Evolutionary conservation across 352 stramenopile species (phyloP), one percentile per base, ranked within the genome.

Genomic region (Globisporangium uncinulatum): DNA sequence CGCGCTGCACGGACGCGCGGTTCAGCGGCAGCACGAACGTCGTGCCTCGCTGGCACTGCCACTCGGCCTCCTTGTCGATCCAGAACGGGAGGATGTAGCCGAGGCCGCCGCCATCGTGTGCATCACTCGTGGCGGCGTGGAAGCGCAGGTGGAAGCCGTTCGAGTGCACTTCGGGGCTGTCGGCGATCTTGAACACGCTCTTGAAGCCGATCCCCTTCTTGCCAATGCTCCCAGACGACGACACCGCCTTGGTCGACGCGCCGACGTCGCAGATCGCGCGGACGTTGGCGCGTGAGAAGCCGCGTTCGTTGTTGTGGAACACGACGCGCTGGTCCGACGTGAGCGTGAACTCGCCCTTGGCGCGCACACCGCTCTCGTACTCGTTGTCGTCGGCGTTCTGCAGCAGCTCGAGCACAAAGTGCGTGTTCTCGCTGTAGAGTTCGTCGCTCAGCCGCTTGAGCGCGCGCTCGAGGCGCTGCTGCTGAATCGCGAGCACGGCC

Each of bases 201-300:
- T 96, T 96, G 57, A 96, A 96, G 21, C 85, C 87, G 48, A 96
- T 96, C 3, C 87, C 87, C 56, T 96, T 96, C 58, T 92, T 92
- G 32, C 87, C 85, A n/a, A 96, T 96, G 61, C 84, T 93, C 8
- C 55, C 68, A 15, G 62, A 62, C 17, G 62, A 68, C 9, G 20
- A 5, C 9, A 5, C 21, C 24, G 71, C 65, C 52, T 95, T 95
- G 0, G 87, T 95, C 24, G 87, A 95, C 9, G 83, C 85, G 14
- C 87, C 87, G 15, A 96, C 85, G 44, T 94, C 83, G 54, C 87
- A 96, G 46, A 96, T 89, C 13, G 85, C 85, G 44, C 79, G 78
- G 49, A 96, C 77, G 61, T 96, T 92, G 1, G 62, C 62, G 2
- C 59, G 60, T n/a, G 71, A 78, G 48, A 96, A 96, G 8, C 87